These are phyloP conservation scores for Hanseniaspora uvarum DNA, from an alignment of 1,139 yeast genomes.

Conservation along the genomic window DNA sequence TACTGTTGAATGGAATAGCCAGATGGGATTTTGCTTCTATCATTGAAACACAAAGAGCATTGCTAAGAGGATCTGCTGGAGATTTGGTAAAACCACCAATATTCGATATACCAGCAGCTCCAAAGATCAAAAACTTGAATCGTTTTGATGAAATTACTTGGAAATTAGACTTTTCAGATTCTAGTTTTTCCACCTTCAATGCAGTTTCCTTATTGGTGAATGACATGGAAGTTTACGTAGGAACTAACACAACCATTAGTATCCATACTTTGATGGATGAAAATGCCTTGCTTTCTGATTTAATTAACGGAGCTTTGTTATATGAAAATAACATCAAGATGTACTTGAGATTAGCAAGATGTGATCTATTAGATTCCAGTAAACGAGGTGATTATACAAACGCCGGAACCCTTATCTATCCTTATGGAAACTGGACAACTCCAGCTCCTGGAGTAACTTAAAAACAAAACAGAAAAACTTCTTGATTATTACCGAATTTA, in stretches of 20 bases:
- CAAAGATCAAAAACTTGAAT: conserved; percentile 12
- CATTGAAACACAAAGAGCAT: conserved; percentile 60
- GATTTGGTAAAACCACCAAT: conserved; percentile 50
- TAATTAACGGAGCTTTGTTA: conserved; percentile 26
- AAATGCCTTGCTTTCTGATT: conserved; percentile 30
- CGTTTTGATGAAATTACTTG: not conserved
- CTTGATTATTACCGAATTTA: not conserved
- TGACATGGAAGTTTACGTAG: conserved; percentile 69
- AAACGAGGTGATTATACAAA: conserved; percentile 47
- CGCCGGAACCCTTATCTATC: conserved; percentile 50
- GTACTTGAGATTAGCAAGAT: conserved; percentile 47
- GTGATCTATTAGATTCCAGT: conserved; percentile 36
- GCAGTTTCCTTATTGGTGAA: conserved; percentile 60
- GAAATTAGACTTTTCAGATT: conserved; percentile 17
- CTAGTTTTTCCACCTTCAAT: conserved; percentile 22
- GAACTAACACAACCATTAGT: conserved; percentile 38
- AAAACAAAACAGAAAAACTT: conserved; percentile 30
- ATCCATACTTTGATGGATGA: conserved; percentile 34
- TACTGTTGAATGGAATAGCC: conserved; percentile 73
- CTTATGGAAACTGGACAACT: conserved; percentile 41
- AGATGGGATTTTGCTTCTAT: conserved; percentile 92
- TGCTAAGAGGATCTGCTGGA: conserved; percentile 67
- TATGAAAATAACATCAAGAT: conserved; percentile 35
- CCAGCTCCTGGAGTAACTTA: conserved; percentile 42
- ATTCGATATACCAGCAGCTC: conserved; percentile 18